Conservation (phyloP, 345 rosid genomes). For the Euphorbia peplus region DNA sequence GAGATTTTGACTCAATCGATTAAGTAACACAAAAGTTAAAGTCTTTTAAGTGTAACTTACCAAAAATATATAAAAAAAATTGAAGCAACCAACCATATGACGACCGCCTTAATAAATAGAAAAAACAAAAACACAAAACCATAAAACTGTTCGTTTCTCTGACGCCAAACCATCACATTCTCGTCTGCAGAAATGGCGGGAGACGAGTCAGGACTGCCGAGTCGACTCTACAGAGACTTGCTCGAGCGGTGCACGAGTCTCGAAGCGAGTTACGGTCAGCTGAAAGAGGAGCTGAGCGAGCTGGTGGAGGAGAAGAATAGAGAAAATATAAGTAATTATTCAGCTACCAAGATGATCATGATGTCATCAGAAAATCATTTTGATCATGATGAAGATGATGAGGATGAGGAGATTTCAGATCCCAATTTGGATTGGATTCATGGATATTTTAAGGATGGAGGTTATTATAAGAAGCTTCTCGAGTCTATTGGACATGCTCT, state of each 20-base stretch:
- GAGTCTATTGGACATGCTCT: conserved; percentile 80
- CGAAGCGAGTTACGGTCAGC: conserved; percentile 54
- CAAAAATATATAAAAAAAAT: too few relatives aligned
- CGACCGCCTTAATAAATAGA: conserved; percentile 17
- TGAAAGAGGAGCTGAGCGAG: conserved; percentile 48
- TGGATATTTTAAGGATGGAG: conserved; percentile 42
- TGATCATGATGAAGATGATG: too few relatives aligned
- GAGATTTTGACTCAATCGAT: too few relatives aligned
- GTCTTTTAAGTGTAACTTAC: too few relatives aligned
- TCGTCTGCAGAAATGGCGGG: conserved; percentile 49
- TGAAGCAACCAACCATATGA: neutral
- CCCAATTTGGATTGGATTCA: conserved; percentile 31
- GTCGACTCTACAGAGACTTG: conserved; percentile 40
- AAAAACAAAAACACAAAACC: neutral
- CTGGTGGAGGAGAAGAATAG: conserved; percentile 27
- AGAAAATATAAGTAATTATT: conserved; percentile 22
- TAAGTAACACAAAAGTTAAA: too few relatives aligned
- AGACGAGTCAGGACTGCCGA: conserved; percentile 27
- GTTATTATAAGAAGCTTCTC: conserved; percentile 58
- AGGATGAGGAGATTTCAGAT: conserved; percentile 23
- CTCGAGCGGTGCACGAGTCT: conserved; percentile 61
- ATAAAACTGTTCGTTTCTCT: neutral
- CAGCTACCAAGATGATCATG: neutral
- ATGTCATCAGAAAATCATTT: too few relatives aligned
- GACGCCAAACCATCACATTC: conserved; percentile 1